Conservation (phyloP, 2,329 filamentous ascomycete genomes). For the Dothistroma pini region DNA sequence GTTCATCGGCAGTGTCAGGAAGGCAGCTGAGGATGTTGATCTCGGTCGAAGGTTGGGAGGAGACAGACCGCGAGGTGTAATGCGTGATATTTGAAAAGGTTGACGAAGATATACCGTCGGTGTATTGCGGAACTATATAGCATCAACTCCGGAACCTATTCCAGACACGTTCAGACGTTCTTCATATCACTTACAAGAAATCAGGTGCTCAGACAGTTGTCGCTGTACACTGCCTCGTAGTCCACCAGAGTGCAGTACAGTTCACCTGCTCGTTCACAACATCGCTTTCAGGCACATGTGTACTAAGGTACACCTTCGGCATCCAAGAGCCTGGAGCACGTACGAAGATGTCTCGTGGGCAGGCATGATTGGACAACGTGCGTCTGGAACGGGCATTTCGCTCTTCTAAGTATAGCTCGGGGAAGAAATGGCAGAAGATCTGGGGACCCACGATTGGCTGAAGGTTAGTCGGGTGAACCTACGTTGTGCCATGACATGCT, state of each 20-base stretch:
- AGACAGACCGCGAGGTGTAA: conserved; percentile 17
- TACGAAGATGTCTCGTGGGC: not conserved
- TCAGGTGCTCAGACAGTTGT: not conserved
- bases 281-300: not conserved
- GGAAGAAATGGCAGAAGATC: not conserved
- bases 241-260: not conserved
- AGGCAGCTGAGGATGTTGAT: conserved; percentile 33
- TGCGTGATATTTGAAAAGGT: conserved; percentile 20
- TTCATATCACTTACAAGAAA: not conserved
- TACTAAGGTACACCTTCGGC: not conserved
- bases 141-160: not conserved
- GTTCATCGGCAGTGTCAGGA: conserved; percentile 36
- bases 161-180: not conserved
- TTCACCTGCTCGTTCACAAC: not conserved
- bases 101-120: not conserved
- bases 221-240: not conserved
- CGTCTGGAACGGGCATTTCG: not conserved
- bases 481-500: not conserved
- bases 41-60: conserved; percentile 26
- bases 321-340: not conserved
- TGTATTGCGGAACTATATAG: not conserved
- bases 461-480: not conserved
- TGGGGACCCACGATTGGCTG: not conserved
- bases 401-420: not conserved
- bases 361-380: not conserved